These are phyloP conservation scores for Arthromyces matolae DNA, from an alignment of 768 basidiomycete genomes.

Conservation along the genomic window DNA sequence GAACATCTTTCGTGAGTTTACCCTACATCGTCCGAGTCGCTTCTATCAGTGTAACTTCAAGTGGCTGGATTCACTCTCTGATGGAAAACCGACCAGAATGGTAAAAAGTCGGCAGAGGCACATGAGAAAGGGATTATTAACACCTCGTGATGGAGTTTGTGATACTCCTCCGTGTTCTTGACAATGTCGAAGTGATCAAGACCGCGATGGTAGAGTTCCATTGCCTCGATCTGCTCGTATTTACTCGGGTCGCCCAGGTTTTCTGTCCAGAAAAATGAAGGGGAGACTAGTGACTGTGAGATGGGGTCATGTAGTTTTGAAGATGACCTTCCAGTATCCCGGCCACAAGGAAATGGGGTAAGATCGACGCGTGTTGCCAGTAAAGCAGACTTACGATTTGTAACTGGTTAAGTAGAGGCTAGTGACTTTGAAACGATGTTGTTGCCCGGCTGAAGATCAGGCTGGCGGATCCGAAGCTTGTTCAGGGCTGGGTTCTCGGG, in stretches of 20 bases:
- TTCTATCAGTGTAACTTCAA: too few species aligned
- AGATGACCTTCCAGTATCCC: neutral
- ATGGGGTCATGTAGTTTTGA: neutral
- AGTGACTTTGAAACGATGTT: neutral
- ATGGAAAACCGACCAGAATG: neutral
- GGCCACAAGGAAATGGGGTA: constrained; percentile 47
- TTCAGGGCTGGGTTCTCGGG: neutral
- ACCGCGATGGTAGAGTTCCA: neutral
- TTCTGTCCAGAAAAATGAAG: constrained; percentile 35
- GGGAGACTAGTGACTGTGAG: neutral
- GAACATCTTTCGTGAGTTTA: too few species aligned
- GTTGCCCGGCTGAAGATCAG: neutral
- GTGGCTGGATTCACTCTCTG: too few species aligned
- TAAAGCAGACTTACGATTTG: constrained; percentile 17
- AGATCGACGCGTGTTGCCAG: too few species aligned
- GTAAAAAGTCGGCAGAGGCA: neutral
- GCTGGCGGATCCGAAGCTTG: neutral
- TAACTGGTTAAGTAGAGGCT: neutral
- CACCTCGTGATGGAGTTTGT: constrained; percentile 3
- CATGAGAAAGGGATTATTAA: neutral
- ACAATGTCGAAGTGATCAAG: neutral
- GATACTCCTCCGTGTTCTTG: constrained; percentile 6
- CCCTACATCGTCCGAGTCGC: too few species aligned
- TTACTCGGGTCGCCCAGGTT: constrained; percentile 14
- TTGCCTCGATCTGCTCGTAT: neutral